Evolutionary conservation across 176 grass and related monocot genomes (phyloP).

Genomic region (Echinochloa phyllopogon): DNA sequence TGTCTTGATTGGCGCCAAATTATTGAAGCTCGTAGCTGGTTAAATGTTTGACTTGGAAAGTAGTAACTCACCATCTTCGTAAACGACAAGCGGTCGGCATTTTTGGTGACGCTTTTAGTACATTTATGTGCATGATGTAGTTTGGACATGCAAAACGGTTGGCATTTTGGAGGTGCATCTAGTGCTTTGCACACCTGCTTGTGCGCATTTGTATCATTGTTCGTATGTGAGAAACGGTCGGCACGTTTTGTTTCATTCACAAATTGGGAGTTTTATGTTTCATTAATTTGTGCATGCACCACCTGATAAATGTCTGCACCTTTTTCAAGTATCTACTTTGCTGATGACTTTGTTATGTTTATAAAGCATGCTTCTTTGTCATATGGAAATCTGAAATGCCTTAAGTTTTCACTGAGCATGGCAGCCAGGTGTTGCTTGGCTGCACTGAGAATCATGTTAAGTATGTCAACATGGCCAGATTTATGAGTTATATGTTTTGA

Average conservation of each 20-base stretch:
- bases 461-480: background rate
- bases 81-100: background rate
- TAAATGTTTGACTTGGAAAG: slow-evolving; percentile 15
- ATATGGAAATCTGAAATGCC: background rate
- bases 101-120: background rate
- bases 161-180: background rate
- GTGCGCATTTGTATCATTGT: background rate
- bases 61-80: background rate
- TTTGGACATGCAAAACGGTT: background rate
- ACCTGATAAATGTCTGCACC: background rate
- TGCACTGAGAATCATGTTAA: background rate
- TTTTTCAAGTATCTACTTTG: background rate
- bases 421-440: background rate
- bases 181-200: slow-evolving; percentile 6
- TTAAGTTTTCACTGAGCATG: background rate
- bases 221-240: background rate
- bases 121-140: background rate
- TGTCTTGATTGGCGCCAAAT: background rate
- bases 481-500: slow-evolving; percentile 27
- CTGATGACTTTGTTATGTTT: background rate
- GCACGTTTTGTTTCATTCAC: background rate
- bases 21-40: background rate
- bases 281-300: background rate
- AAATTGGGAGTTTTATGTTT: background rate
- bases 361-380: slow-evolving; percentile 7